Evolutionary conservation across 2,329 filamentous ascomycete species (phyloP).

Genomic region (Colletotrichum chrysophilum): DNA sequence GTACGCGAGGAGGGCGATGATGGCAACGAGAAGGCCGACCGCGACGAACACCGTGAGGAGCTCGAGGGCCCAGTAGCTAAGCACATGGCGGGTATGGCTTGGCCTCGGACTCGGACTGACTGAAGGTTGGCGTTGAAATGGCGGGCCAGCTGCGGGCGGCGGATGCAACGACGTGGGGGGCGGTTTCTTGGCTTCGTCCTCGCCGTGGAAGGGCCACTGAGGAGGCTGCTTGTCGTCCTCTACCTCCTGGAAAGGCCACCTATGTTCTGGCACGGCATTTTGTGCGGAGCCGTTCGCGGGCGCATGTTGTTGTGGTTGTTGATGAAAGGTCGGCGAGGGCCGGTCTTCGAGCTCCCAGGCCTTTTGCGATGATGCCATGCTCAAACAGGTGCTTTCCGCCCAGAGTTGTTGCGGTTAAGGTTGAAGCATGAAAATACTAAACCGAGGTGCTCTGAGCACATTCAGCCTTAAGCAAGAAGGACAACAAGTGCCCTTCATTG

Average conservation of each 20-base stretch:
- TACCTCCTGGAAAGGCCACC: neutral
- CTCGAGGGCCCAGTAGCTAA: slow-evolving; percentile 10
- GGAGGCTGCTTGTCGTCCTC: neutral
- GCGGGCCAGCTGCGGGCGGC: neutral
- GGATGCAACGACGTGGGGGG: neutral
- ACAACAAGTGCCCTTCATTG: neutral
- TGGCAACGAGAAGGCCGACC: neutral
- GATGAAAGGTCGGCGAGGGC: neutral
- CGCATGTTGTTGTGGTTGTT: neutral
- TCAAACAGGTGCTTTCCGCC: neutral
- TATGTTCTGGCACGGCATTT: neutral
- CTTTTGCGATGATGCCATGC: neutral
- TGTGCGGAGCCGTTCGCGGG: neutral
- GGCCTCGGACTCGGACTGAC: neutral
- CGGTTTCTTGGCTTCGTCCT: neutral
- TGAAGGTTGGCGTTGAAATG: neutral
- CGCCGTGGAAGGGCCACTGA: neutral
- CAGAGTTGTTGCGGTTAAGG: neutral
- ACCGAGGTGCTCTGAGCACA: neutral
- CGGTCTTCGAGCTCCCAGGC: slow-evolving; percentile 10
- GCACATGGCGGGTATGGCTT: neutral
- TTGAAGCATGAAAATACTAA: neutral
- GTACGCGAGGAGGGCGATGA: slow-evolving; percentile 1
- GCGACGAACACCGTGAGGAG: neutral
- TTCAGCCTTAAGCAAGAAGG: neutral